Evolutionary conservation across 495 filamentous ascomycete species (phyloP), one percentile per base, ranked within the genome.

Genomic region (Durotheca rogersii): DNA sequence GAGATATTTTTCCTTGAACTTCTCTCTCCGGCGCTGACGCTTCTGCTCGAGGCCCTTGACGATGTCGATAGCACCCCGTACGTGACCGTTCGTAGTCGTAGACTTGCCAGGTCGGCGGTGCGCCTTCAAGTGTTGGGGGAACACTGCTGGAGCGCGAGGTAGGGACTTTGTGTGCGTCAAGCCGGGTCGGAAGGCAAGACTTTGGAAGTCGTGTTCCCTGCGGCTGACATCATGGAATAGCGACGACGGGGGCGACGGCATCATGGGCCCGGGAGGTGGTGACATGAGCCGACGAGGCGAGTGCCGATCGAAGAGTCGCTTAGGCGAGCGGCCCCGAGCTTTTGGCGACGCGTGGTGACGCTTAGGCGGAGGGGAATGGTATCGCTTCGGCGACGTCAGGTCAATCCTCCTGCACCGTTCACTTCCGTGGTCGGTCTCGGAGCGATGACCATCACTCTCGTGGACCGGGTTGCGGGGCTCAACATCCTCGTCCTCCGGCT

Each of bases 31-130:
- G 43, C 90, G 83, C 69, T 91, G 88, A 33, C 92, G 83, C 72
- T 93, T 96, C 70, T 88, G 84, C 74, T 97, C 93, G 6, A 98
- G 82, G 4, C 93, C 93, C 64, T 95, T 90, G 69, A 96, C 89
- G 54, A 98, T 97, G 64, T 96, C 94, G 56, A 97, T 91, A 20
- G 93, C 90, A 35, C 90, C 89, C 51, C 93, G 81, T 19, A 79
- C 79, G 51, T 87, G 82, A 18, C 76, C 53, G 9, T 37, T 39
- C 16, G 49, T 10, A n/a, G 49, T 81, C 74, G 34, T 44, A 23
- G 48, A 58, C 52, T 67, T 52, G 46, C 58, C 12, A 41, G 49
- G 15, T 42, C 66, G 41, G 47, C 54, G 51, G 34, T 68, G 60
- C 53, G 58, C 50, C 48, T 72, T 74, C 15, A 67, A 45, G 20